Evolutionary conservation across 1,284 basidiomycete species (phyloP).

Genomic region (Polyporus tsugae): DNA sequence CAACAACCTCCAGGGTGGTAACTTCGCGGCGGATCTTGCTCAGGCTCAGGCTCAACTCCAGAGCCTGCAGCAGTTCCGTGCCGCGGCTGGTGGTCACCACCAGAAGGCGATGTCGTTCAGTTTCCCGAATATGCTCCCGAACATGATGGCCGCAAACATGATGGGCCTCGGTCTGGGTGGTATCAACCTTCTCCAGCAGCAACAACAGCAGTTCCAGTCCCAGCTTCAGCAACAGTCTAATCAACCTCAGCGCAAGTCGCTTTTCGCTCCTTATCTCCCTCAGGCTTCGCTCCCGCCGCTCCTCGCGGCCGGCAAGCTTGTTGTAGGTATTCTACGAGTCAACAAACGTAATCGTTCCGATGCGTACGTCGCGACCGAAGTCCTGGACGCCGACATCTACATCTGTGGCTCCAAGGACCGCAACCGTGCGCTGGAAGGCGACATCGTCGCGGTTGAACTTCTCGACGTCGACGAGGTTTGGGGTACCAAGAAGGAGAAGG

Average conservation of each 20-base stretch:
- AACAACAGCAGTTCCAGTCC: slow-evolving; percentile 90
- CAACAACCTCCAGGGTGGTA: slow-evolving; percentile 69
- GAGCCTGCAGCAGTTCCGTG: slow-evolving; percentile 96
- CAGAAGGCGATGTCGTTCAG: slow-evolving; percentile 98
- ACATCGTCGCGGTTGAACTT: slow-evolving; percentile 98
- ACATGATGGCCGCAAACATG: slow-evolving; percentile 95
- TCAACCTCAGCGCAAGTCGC: slow-evolving; percentile 95
- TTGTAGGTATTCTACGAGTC: slow-evolving; percentile 96
- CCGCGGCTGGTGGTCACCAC: slow-evolving; percentile 93
- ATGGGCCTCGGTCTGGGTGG: slow-evolving; percentile 88
- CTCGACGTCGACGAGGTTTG: slow-evolving; percentile 98
- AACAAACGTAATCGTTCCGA: slow-evolving; percentile 99
- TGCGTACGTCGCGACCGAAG: slow-evolving; percentile 99
- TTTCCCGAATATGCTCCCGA: slow-evolving; percentile 96
- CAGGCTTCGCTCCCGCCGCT: slow-evolving; percentile 97
- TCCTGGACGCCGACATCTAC: slow-evolving; percentile 98
- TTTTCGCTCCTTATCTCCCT: slow-evolving; percentile 98
- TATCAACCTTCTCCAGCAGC: slow-evolving; percentile 83
- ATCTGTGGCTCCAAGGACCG: slow-evolving; percentile 99
- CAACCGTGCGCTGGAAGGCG: slow-evolving; percentile 97
- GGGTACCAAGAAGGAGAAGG: slow-evolving; percentile 99
- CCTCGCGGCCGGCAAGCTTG: slow-evolving; percentile 97
- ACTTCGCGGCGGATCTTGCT: slow-evolving; percentile 83
- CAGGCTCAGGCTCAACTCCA: slow-evolving; percentile 97
- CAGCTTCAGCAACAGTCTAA: slow-evolving; percentile 90